Base-by-base conservation (phyloP, 495 filamentous ascomycete species). In the Aspergillus diversus region DNA sequence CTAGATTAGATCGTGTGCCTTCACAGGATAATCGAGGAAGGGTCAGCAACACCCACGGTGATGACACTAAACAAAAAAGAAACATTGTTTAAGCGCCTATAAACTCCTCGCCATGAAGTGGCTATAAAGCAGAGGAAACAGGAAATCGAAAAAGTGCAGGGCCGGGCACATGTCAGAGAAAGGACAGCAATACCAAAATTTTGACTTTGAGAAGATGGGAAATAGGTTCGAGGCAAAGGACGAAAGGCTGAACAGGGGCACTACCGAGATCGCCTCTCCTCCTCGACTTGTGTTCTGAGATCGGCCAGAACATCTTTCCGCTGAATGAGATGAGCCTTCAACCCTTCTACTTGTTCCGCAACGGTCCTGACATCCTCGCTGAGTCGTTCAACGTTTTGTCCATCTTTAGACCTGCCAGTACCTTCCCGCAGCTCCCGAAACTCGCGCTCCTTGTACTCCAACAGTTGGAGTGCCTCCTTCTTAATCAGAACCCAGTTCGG, bases 381-480 rank as follows among this genome's bases (percentile, higher is more conserved):
- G 16, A 78, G 66, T 5, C 76, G 70, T 66, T 79, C 77, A 48
- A 81, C 39, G 47, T 74, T 69, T 60, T 78, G 77, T 3, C 79
- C 79, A 37, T 78, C 73, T 59, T 81, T 79, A 32, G 78, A 71
- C 54, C 75, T 71, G 12, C 82, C 82, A 7, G 73, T 70, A 7
- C 79, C 80, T 55, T 78, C 74, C 51, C 79, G 72, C 48, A 79
- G 68, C 64, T 83, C 75, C 55, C 81, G 78, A 16, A 85, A 65
- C 63, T 80, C 75, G 42, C 79, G 83, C 69, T 80, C 74, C 63
- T 76, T 83, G 48, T 80, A 83, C 60, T 86, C 80, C 63, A 99
- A 75, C 71, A 99, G 77, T 79, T 94, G 89, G 74, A 97, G 92
- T 48, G 97, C 80, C 78, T 99, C 95, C 61, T 94, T 81, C 82